Conservation (phyloP, 441 rosid genomes). For the Theobroma grandiflorum region DNA sequence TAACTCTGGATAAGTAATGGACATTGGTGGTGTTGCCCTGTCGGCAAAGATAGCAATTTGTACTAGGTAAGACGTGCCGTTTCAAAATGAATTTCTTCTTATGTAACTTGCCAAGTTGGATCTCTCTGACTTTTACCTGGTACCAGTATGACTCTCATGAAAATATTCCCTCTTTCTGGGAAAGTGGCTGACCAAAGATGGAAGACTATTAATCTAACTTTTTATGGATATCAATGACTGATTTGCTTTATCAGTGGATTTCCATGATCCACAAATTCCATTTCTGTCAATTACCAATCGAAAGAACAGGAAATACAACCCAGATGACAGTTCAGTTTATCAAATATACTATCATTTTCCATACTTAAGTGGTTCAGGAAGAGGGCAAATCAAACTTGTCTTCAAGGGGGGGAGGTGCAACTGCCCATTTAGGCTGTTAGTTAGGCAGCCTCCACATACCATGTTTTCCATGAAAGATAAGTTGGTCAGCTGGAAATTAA, state of each 20-base stretch:
- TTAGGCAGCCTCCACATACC: neutral
- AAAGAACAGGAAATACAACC: neutral
- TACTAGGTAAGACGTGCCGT: neutral
- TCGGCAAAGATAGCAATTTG: neutral
- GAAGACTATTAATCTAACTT: neutral
- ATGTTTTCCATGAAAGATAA: neutral
- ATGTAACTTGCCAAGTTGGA: neutral
- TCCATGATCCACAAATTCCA: neutral
- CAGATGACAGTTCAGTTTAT: neutral
- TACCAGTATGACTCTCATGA: neutral
- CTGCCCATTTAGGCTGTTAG: neutral
- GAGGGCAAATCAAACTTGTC: neutral
- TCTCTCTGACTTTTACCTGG: neutral
- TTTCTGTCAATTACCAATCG: neutral
- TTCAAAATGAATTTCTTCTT: neutral
- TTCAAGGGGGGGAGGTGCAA: neutral
- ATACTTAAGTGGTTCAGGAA: neutral
- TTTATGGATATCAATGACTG: neutral
- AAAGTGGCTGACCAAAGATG: neutral
- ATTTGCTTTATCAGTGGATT: neutral
- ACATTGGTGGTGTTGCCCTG: neutral
- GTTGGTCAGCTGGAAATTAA: neutral
- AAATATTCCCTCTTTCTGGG: neutral
- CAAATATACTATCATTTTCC: neutral
- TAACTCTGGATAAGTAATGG: neutral